These are phyloP conservation scores for Cyclotella choctawhatcheeana DNA, from an alignment of 108 stramenopile genomes.

Conservation along the genomic window DNA sequence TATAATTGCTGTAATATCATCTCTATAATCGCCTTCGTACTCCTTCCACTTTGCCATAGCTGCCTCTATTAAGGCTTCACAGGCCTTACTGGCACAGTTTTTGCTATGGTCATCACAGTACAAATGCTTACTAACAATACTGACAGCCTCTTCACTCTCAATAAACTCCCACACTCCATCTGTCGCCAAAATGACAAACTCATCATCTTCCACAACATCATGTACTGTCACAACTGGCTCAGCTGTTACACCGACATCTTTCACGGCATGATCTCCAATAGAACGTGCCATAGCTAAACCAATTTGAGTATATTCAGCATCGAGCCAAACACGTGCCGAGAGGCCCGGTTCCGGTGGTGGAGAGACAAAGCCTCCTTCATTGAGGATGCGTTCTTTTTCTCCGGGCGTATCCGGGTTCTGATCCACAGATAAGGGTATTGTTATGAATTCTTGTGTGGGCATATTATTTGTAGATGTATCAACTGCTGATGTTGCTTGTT, in stretches of 20 bases:
- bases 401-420: slow-evolving; percentile 91
- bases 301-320: slow-evolving; percentile 88
- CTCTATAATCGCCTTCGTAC: slow-evolving; percentile 95
- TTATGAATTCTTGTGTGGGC: slow-evolving; percentile 20
- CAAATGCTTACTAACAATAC: slow-evolving; percentile 67
- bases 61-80: slow-evolving; percentile 85
- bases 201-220: slow-evolving; percentile 67
- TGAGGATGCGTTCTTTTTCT: slow-evolving; percentile 82
- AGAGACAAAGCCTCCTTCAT: slow-evolving; percentile 90
- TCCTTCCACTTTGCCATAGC: slow-evolving; percentile 93
- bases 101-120: slow-evolving; percentile 2
- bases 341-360: slow-evolving; percentile 92
- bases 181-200: slow-evolving; percentile 89
- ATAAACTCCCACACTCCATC: slow-evolving; percentile 99
- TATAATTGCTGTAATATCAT: slow-evolving; percentile 95
- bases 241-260: slow-evolving; percentile 90
- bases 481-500: neutral
- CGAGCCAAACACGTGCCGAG: slow-evolving; percentile 92
- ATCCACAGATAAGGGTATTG: slow-evolving; percentile 80
- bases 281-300: slow-evolving; percentile 95
- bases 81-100: slow-evolving; percentile 72
- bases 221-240: slow-evolving; percentile 87
- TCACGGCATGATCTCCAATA: slow-evolving; percentile 96
- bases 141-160: slow-evolving; percentile 71
- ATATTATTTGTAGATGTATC: neutral